phyloP scores from a whole-genome alignment of 1,139 yeast species.

The Debaryomycetaceae sp. region DNA sequence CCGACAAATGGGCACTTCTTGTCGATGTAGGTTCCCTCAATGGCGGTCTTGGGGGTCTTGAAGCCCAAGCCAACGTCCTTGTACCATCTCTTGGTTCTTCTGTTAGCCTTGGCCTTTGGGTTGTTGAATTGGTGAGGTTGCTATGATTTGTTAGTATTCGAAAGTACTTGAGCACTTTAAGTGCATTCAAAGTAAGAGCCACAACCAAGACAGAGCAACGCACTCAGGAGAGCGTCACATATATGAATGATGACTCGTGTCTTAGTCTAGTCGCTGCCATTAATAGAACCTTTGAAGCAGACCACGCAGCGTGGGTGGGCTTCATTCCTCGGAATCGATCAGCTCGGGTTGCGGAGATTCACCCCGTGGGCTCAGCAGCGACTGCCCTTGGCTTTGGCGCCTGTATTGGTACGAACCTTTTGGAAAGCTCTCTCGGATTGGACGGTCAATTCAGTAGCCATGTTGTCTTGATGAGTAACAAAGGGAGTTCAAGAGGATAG shows the following conservation, averaged over 20 bases:
- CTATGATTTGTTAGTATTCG: slow-evolving; percentile 45
- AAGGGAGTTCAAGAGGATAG: slow-evolving; percentile 7
- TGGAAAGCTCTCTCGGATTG: slow-evolving; percentile 99
- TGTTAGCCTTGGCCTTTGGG: slow-evolving; percentile 99
- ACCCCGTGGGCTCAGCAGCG: too few species aligned
- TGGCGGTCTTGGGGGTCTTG: slow-evolving; percentile 99
- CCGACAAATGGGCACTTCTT: slow-evolving; percentile 99
- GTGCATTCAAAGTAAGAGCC: too few species aligned
- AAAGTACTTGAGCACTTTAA: not conserved
- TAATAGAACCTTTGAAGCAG: too few species aligned
- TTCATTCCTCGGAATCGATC: too few species aligned
- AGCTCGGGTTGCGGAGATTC: too few species aligned
- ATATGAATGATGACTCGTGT: too few species aligned
- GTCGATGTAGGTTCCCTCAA: slow-evolving; percentile 98
- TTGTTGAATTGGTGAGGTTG: slow-evolving; percentile 99
- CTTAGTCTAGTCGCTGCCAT: too few species aligned
- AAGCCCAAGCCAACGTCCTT: slow-evolving; percentile 99
- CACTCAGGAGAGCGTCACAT: too few species aligned
- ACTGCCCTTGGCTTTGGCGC: too few species aligned
- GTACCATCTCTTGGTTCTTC: slow-evolving; percentile 99
- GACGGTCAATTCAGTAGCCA: slow-evolving; percentile 99
- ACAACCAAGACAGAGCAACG: too few species aligned
- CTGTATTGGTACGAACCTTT: slow-evolving; percentile 65
- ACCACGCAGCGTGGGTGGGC: too few species aligned
- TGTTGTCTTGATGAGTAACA: slow-evolving; percentile 35